Evolutionary conservation across 2,329 filamentous ascomycete species (phyloP).

Genomic region (Xylaria sp.): DNA sequence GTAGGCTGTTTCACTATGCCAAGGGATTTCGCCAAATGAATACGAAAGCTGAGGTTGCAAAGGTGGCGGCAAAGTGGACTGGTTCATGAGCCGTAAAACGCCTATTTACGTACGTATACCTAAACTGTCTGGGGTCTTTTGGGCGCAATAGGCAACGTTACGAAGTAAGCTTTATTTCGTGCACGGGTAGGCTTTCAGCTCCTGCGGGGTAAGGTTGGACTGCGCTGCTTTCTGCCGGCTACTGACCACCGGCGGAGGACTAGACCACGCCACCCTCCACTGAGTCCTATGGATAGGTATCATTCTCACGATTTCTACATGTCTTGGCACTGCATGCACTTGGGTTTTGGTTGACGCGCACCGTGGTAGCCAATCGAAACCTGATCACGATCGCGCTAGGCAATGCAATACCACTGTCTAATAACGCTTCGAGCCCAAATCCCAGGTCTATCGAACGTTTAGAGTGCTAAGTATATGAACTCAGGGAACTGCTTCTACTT

Average conservation of each 20-base stretch:
- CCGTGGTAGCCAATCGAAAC: neutral
- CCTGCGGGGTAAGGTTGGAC: neutral
- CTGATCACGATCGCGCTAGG: too few relatives aligned
- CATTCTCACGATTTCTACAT: neutral
- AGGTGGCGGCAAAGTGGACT: too few relatives aligned
- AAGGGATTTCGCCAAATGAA: too few relatives aligned
- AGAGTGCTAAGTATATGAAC: neutral
- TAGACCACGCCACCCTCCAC: conserved; percentile 5
- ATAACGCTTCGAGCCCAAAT: neutral
- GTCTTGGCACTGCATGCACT: conserved; percentile 14
- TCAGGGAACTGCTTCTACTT: neutral
- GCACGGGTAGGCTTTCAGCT: conserved; percentile 5
- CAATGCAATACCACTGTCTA: neutral
- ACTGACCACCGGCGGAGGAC: conserved; percentile 9
- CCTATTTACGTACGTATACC: too few relatives aligned
- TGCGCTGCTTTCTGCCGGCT: neutral
- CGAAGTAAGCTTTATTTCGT: neutral
- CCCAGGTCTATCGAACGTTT: neutral
- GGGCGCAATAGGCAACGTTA: conserved; percentile 5
- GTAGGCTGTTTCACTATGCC: too few relatives aligned
- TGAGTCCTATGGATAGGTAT: neutral
- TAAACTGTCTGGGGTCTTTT: too few relatives aligned
- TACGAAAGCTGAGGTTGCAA: too few relatives aligned
- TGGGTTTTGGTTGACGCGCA: neutral
- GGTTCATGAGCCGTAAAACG: too few relatives aligned